Conservation (phyloP, 176 grass and related monocot genomes). For the Juncus inflexus region DNA sequence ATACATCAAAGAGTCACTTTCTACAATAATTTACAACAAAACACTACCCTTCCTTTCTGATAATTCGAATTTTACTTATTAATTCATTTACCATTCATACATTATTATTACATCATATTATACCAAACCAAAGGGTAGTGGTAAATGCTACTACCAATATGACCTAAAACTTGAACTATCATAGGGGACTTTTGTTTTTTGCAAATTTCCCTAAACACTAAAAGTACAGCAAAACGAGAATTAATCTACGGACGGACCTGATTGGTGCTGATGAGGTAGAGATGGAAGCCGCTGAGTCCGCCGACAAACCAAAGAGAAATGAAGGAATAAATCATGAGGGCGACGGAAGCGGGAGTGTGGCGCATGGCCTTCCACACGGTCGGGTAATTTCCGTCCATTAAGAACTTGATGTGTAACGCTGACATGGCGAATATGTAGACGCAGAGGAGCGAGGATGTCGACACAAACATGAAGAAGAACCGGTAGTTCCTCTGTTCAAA, state of each 20-base stretch:
- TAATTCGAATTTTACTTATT: too few species aligned
- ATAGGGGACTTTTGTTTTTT: neutral
- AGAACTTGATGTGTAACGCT: conserved; percentile 85
- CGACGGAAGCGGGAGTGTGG: conserved; percentile 71
- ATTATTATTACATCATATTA: neutral
- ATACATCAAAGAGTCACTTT: too few species aligned
- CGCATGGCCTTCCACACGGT: conserved; percentile 99
- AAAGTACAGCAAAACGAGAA: too few species aligned
- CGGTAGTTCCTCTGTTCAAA: conserved; percentile 84
- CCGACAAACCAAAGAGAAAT: conserved; percentile 97
- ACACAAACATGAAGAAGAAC: conserved; percentile 97
- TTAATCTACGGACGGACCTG: conserved; percentile 38
- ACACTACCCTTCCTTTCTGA: too few species aligned
- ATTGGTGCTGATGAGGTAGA: conserved; percentile 87
- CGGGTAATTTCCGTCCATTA: conserved; percentile 73
- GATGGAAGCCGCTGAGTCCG: conserved; percentile 92
- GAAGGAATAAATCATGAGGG: conserved; percentile 88
- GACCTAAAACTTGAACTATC: conserved; percentile 6
- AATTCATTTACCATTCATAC: too few species aligned
- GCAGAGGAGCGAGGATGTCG: conserved; percentile 88
- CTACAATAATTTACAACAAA: too few species aligned
- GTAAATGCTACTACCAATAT: conserved; percentile 12
- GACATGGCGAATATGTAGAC: conserved; percentile 94
- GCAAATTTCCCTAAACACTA: too few species aligned
- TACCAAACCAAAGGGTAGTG: neutral